Evolutionary conservation across 2,329 filamentous ascomycete genomes (phyloP), one percentile per base, ranked within the genome.

Genomic region (Stachybotrys chartarum): DNA sequence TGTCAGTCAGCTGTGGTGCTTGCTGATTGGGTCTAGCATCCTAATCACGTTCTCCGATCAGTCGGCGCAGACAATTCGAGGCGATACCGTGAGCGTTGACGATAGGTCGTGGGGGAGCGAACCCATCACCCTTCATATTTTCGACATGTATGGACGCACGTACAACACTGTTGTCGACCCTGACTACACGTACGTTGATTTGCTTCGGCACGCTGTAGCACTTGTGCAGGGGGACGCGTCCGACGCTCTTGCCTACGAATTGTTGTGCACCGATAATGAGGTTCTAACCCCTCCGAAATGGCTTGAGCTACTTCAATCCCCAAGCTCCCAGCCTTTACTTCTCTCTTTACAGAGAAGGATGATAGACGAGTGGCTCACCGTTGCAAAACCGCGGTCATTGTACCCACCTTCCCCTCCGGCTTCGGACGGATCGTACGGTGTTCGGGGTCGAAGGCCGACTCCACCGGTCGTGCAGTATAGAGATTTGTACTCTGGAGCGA

Each of bases 1-100:
- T 30, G 31, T 53, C n/a, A 50, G 49, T 35, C 54, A 56, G 47
- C 12, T 53, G n/a, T 56, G 54, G 54, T 56, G 31, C 30, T 44
- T 56, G 6, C 30, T 53, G 30, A 56, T 56, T 30, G 54, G 54
- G 7, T 50, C 50, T 17, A 30, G 35, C 11, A 50, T 56, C 14
- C 30, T 56, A 11, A 53, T 56, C 11, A 56, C 54, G 3, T 30
- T 56, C 24, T 53, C 50, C 17, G 51, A 56, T n/a, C 42, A 44
- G 14, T 24, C 54, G 14, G 35, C 45, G n/a, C 17, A 18, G 45
- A 30, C 52, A 30, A 30, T 56, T 14, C 42, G 44, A 31, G 50
- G 54, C 31, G 32, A 50, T 31, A 11, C 44, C n/a, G 30, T 56
- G 11, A 31, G 44, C 1, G 30, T 49, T 7, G 51, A 53, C 24